Percentiles rank a stretch among this genome's conserved stretches.
Evolutionary conservation across 1,284 basidiomycete species (phyloP).

Genomic region (Cutaneotrichosporon cutaneum): DNA sequence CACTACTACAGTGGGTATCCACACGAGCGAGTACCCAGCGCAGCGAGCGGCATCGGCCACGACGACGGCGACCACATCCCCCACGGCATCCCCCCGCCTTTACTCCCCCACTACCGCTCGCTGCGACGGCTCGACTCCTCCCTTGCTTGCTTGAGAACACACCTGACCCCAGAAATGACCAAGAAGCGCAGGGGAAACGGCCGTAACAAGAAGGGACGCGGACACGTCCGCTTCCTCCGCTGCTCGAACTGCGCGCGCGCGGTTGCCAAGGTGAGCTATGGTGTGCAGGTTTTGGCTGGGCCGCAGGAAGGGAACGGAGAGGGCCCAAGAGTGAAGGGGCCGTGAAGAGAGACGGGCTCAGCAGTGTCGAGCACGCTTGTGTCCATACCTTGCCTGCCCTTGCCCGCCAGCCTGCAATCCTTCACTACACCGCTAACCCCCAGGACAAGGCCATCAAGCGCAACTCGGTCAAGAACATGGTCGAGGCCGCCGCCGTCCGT

Average conservation of each 20-base stretch:
- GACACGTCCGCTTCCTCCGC: conserved; percentile 89
- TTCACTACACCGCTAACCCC: conserved; percentile 20
- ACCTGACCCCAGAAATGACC: conserved; percentile 59
- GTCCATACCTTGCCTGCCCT: background rate
- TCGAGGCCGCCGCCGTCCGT: conserved; percentile 95
- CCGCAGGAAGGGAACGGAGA: background rate
- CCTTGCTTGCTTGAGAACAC: background rate
- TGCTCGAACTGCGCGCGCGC: conserved; percentile 92
- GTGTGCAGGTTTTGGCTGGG: background rate
- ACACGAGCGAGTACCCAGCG: background rate
- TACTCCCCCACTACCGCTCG: background rate
- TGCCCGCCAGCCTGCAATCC: background rate
- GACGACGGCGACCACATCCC: conserved; percentile 2
- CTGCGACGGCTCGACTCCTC: background rate
- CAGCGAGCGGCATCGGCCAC: background rate
- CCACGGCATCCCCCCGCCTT: background rate
- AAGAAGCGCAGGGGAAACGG: conserved; percentile 99
- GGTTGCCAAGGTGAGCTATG: conserved; percentile 64
- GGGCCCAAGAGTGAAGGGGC: too few relatives aligned
- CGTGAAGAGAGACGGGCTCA: too few relatives aligned
- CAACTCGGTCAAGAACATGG: conserved; percentile 99
- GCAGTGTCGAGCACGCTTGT: too few relatives aligned
- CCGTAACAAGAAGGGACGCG: conserved; percentile 97
- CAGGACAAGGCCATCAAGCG: conserved; percentile 99
- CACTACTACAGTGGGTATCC: conserved; percentile 8